Conservation (phyloP, 202 grass and related monocot species). For the Schoenoplectus triqueter region DNA sequence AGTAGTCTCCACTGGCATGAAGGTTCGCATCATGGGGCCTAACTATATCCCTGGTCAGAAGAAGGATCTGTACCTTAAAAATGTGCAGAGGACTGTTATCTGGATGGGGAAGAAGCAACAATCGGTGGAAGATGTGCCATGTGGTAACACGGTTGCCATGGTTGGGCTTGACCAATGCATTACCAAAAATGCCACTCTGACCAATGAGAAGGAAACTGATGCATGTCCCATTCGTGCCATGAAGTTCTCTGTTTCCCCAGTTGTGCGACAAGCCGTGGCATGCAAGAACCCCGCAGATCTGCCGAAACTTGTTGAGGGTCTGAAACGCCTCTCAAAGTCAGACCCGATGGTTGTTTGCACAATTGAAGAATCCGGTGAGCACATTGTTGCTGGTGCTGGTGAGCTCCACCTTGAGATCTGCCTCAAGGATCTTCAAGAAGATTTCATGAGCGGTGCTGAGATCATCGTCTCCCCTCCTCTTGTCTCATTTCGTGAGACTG, state of each 20-base stretch:
- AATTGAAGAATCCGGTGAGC: conserved; percentile 47
- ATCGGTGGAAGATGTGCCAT: conserved; percentile 56
- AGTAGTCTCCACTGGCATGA: conserved; percentile 47
- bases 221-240: conserved; percentile 52
- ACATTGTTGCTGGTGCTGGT: conserved; percentile 52
- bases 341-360: conserved; percentile 53
- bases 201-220: conserved; percentile 49
- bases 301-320: conserved; percentile 54
- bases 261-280: conserved; percentile 44
- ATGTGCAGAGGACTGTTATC: conserved; percentile 48
- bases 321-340: conserved; percentile 48
- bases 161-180: conserved; percentile 54
- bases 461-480: conserved; percentile 39
- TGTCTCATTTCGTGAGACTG: conserved; percentile 51
- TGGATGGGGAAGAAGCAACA: conserved; percentile 62
- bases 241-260: conserved; percentile 57
- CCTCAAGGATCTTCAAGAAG: conserved; percentile 50
- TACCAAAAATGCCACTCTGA: conserved; percentile 54
- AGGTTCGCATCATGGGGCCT: conserved; percentile 56
- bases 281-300: conserved; percentile 52
- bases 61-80: conserved; percentile 52
- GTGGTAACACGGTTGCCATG: conserved; percentile 53
- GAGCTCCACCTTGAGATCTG: conserved; percentile 59
- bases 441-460: conserved; percentile 55
- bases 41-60: conserved; percentile 56